Conservation (phyloP, 2,329 filamentous ascomycete species). For the Calonectria henricotiae region DNA sequence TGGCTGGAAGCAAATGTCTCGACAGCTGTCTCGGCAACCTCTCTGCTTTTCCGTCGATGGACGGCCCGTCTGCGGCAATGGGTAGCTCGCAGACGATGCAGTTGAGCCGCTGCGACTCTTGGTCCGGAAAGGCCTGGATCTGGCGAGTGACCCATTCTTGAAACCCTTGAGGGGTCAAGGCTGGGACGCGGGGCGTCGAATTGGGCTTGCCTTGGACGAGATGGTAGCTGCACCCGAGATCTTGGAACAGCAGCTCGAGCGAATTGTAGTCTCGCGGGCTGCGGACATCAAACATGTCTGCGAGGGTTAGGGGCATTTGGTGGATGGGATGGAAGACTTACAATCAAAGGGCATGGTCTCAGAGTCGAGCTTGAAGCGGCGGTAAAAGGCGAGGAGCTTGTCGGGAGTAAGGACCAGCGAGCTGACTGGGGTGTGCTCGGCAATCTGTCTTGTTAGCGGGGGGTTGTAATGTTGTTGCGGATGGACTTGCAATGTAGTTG, state of each 20-base stretch:
- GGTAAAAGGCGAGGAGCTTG: slow-evolving; percentile 84
- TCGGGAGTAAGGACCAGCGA: slow-evolving; percentile 80
- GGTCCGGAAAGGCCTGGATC: slow-evolving; percentile 83
- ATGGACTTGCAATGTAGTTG: slow-evolving; percentile 74
- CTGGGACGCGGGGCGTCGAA: slow-evolving; percentile 73
- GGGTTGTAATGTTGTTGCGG: no score
- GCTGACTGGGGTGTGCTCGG: slow-evolving; percentile 54
- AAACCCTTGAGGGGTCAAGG: slow-evolving; percentile 79
- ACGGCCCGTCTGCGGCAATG: slow-evolving; percentile 71
- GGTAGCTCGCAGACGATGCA: slow-evolving; percentile 80
- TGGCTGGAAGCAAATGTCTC: slow-evolving; percentile 78
- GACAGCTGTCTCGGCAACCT: slow-evolving; percentile 86
- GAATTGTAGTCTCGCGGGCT: slow-evolving; percentile 48
- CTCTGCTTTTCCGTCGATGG: slow-evolving; percentile 77
- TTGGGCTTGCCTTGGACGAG: slow-evolving; percentile 71
- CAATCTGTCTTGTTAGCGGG: slow-evolving; percentile 50
- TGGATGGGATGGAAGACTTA: slow-evolving; percentile 57
- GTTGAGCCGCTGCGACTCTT: slow-evolving; percentile 80
- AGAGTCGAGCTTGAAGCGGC: slow-evolving; percentile 73
- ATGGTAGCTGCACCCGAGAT: slow-evolving; percentile 74
- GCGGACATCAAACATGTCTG: slow-evolving; percentile 70
- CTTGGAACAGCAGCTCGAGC: slow-evolving; percentile 68
- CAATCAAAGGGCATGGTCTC: slow-evolving; percentile 81
- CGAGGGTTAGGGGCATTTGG: not conserved
- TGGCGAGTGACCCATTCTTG: slow-evolving; percentile 80